Base-by-base conservation (phyloP, 2,329 filamentous ascomycete species). In the Pseudopithomyces maydicus region DNA sequence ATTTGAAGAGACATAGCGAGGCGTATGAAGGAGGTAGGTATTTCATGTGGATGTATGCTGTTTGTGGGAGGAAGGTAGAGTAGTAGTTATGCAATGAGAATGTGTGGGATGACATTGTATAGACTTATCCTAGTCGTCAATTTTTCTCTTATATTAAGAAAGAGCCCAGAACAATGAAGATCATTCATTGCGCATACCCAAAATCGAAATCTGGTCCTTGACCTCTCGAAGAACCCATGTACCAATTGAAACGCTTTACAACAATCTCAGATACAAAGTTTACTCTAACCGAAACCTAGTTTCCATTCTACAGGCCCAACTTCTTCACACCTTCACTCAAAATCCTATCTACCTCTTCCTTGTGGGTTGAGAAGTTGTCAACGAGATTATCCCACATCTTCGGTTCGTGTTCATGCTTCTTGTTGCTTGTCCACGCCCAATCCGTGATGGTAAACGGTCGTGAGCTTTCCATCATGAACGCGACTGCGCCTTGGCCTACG, bases 401-500 rank as follows among this genome's bases (percentile, higher is more conserved):
- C 0, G 71, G 52, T 26, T 55, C 66, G 67, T 81, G 80, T 59
- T 81, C 78, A 17, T 82, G 81, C 68, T 79, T 79, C 69, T 80
- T 79, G n/a, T 65, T 53, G 51, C 64, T 71, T 10, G 61, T 70
- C 73, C 72, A 74, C 15, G 73, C 72, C 63, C 68, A 76, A 12
- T 75, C 71, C 1, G 72, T 70, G 36, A 76, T 73, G 1, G 72
- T 74, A 42, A 76, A 75, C 52, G 70, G 70, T 3, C 72, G 54
- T 17, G 61, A 67, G 51, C 80, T 84, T 74, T 87, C 85, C 77
- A 87, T 86, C 85, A 87, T 87, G 56, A 88, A 87, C 1, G 85
- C 85, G 76, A 88, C 81, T 57, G 84, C 86, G 1, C 82, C 84
- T 8, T 29, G 4, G 26, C 26, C 26, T 29, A 8, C 4, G 8